Base-by-base conservation (phyloP, 2,329 filamentous ascomycete genomes). In the Epichloe sp. region DNA sequence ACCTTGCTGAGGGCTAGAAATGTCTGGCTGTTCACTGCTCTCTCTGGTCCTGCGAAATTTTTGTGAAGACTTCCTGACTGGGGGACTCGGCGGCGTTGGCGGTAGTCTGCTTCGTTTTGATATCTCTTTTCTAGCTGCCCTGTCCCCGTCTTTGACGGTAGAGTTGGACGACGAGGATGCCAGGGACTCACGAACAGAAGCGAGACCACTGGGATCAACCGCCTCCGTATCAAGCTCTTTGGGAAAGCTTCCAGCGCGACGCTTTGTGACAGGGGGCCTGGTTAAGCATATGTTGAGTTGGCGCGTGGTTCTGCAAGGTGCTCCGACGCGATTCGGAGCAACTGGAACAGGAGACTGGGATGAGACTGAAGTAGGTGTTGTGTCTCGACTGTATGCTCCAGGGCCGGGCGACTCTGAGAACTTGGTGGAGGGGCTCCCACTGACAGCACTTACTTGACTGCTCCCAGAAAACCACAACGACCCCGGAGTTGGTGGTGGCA, bases 311-410 rank as follows among this genome's bases (percentile, higher is more conserved):
- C 26, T 42, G 23, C 31, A 48, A 8, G 71, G 64, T 47, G 70
- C 67, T 26, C 65, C 73, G 57, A 62, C 72, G 54, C 67, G 72
- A 54, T 63, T 71, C 50, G 67, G 78, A 54, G 60, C 74, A 63
- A 79, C 66, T 4, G 83, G 65, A 3, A 79, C 76, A 3, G 86
- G 83, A 15, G 85, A 89, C 58, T 85, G 83, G 1, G 86, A 89
- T 7, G 82, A 85, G 55, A 86, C 82, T 10, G 86, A 89, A 4
- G 85, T 88, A 6, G 86, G 86, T 3, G 86, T 89, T 1, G 85
- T 88, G 53, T 86, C 84, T 55, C 85, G 77, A 61, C 85, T 89
- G 65, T 88, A 89, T 5, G 80, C 70, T 2, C 83, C 79, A 11
- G 83, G 80, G 1, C 79, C 78, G 1, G 80, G 80, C 0, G 86